phyloP scores from a whole-genome alignment of 805 yeast species.

The Wickerhamiella hasegawae region DNA sequence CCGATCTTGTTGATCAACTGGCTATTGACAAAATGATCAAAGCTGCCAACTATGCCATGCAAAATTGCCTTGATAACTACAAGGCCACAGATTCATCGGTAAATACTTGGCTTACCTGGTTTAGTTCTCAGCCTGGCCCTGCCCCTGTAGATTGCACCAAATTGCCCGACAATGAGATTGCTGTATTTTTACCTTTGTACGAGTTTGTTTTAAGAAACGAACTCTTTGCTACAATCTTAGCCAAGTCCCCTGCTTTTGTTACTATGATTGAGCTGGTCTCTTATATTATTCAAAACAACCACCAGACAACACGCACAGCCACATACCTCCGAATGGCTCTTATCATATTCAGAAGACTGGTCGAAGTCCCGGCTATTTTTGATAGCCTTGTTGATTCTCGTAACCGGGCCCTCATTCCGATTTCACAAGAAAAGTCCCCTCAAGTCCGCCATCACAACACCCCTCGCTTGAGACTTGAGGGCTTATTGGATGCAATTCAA shows the following conservation, averaged over 20 bases:
- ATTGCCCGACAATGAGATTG: background rate
- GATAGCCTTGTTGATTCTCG: slow-evolving; percentile 6
- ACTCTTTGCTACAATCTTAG: slow-evolving; percentile 18
- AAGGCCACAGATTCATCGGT: background rate
- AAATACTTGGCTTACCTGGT: background rate
- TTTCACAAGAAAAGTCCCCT: slow-evolving; percentile 16
- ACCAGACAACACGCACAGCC: slow-evolving; percentile 13
- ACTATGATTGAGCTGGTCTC: slow-evolving; percentile 19
- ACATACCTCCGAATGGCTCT: slow-evolving; percentile 19
- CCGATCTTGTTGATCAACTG: slow-evolving; percentile 25
- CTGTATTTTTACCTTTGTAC: slow-evolving; percentile 10
- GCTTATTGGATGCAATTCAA: slow-evolving; percentile 21
- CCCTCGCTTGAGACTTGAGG: slow-evolving; percentile 19
- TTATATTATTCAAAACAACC: slow-evolving; percentile 17
- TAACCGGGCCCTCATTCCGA: slow-evolving; percentile 7
- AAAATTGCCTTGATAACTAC: background rate
- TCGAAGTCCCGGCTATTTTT: slow-evolving; percentile 16
- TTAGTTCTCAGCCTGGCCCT: background rate
- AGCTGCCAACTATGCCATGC: slow-evolving; percentile 17
- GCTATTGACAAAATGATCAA: slow-evolving; percentile 20
- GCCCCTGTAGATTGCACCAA: background rate
- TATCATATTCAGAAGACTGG: slow-evolving; percentile 18
- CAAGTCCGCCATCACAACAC: slow-evolving; percentile 14
- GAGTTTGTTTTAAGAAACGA: slow-evolving; percentile 24
- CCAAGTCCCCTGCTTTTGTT: slow-evolving; percentile 15